Percentiles rank a stretch among this genome's conserved stretches.
Evolutionary conservation across 2,329 filamentous ascomycete species (phyloP).

Genomic region (Ophiostoma triangulosporum): DNA sequence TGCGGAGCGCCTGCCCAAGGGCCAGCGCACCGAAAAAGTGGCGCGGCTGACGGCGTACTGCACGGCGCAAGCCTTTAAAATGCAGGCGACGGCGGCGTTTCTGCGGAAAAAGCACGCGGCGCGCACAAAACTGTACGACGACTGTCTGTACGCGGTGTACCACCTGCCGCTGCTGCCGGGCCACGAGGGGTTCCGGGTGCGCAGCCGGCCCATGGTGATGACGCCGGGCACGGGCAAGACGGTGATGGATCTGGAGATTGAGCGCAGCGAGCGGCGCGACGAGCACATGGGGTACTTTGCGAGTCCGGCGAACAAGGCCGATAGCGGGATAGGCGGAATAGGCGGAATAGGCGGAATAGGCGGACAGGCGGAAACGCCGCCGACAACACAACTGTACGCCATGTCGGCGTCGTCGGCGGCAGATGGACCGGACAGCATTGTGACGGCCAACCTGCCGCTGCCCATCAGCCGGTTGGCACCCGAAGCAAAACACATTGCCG

Average conservation of each 20-base stretch:
- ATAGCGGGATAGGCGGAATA: too few species aligned
- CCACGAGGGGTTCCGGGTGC: conserved; percentile 71
- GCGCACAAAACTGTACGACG: conserved; percentile 92
- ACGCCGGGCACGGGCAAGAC: conserved; percentile 82
- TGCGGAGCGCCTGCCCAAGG: conserved; percentile 83
- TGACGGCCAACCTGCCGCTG: not conserved
- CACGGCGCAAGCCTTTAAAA: conserved; percentile 85
- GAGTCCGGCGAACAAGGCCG: conserved; percentile 26
- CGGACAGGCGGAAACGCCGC: not conserved
- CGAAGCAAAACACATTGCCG: conserved; percentile 67
- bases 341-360: too few species aligned
- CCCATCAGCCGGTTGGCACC: conserved; percentile 45
- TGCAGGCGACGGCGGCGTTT: conserved; percentile 78
- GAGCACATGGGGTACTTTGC: conserved; percentile 80
- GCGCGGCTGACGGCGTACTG: conserved; percentile 90
- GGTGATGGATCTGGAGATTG: conserved; percentile 87
- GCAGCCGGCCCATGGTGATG: conserved; percentile 83
- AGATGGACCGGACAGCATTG: not conserved
- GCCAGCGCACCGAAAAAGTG: conserved; percentile 73
- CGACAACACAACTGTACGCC: not conserved
- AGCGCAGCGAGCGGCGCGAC: conserved; percentile 77
- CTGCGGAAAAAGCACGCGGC: conserved; percentile 77
- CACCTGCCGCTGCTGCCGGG: conserved; percentile 80
- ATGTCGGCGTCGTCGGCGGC: not conserved
- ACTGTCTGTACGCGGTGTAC: conserved; percentile 92